These are phyloP conservation scores for Penicillium italicum DNA, from an alignment of 2,329 filamentous ascomycete species.

Conservation along the genomic window DNA sequence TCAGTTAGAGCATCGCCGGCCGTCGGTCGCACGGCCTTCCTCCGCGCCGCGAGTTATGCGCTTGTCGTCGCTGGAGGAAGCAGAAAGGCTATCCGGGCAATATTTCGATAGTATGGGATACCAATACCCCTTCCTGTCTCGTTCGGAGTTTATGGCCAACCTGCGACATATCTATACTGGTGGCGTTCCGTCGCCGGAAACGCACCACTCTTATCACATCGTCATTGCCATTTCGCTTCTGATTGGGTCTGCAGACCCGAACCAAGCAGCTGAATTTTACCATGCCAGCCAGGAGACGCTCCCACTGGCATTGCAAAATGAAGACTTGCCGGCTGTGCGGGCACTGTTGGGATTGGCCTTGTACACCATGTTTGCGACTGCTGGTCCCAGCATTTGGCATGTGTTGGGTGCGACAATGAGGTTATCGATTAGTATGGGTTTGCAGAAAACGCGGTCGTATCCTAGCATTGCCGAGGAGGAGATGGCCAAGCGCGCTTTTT, in stretches of 20 bases:
- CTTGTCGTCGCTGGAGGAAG: slow-evolving; percentile 36
- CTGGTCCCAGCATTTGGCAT: slow-evolving; percentile 41
- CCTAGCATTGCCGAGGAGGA: slow-evolving; percentile 35
- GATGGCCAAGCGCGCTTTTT: slow-evolving; percentile 43
- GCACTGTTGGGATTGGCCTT: slow-evolving; percentile 37
- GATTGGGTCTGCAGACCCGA: slow-evolving; percentile 33
- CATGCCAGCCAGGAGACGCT: slow-evolving; percentile 36
- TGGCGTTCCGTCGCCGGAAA: slow-evolving; percentile 32
- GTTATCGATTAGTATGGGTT: slow-evolving; percentile 37
- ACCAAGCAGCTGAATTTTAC: slow-evolving; percentile 36
- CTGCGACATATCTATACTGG: slow-evolving; percentile 36
- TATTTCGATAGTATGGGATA: slow-evolving; percentile 41
- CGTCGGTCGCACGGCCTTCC: slow-evolving; percentile 33
- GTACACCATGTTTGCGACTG: slow-evolving; percentile 39
- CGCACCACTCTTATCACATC: slow-evolving; percentile 38
- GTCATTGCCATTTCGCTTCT: slow-evolving; percentile 36
- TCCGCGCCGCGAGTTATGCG: slow-evolving; percentile 33
- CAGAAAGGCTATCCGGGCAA: slow-evolving; percentile 30
- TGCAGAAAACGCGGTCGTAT: slow-evolving; percentile 34
- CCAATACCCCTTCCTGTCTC: slow-evolving; percentile 39
- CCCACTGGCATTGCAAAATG: slow-evolving; percentile 35
- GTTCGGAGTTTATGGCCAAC: slow-evolving; percentile 32
- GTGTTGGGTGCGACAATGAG: slow-evolving; percentile 38
- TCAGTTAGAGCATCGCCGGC: slow-evolving; percentile 37
- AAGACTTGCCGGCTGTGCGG: slow-evolving; percentile 37